Conservation (phyloP, 805 yeast genomes). For the Henningerozyma blattae region DNA sequence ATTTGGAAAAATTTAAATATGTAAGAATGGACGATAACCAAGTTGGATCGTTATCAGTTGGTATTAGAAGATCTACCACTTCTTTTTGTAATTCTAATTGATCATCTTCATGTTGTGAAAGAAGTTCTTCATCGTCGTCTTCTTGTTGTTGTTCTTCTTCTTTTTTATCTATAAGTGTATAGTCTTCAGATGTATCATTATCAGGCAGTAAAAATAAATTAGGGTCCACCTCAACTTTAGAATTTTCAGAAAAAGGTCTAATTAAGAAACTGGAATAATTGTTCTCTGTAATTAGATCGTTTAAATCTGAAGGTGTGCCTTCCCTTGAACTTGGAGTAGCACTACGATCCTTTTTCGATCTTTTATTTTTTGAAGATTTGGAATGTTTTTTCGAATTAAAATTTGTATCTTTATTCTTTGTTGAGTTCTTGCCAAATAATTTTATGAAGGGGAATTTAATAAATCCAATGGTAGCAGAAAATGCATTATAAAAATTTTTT, state of each 20-base stretch:
- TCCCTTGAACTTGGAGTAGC: neutral
- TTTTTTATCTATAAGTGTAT: slow-evolving; percentile 9
- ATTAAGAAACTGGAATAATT: slow-evolving; percentile 14
- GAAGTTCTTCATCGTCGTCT: neutral
- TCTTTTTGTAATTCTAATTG: slow-evolving; percentile 1
- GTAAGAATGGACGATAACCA: slow-evolving; percentile 21
- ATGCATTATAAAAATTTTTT: slow-evolving; percentile 3
- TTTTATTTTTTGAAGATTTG: neutral
- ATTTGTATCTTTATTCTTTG: neutral
- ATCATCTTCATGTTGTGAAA: neutral
- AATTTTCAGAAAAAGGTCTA: slow-evolving; percentile 6
- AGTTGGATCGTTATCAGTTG: slow-evolving; percentile 7
- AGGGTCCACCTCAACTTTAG: slow-evolving; percentile 8
- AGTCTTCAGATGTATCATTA: slow-evolving; percentile 20
- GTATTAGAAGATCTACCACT: slow-evolving; percentile 1
- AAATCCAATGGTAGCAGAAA: slow-evolving; percentile 5
- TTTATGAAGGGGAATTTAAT: neutral
- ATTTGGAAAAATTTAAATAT: slow-evolving; percentile 1
- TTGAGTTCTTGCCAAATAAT: too few relatives aligned
- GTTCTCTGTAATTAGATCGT: slow-evolving; percentile 16
- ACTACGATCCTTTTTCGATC: neutral
- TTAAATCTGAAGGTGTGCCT: slow-evolving; percentile 7
- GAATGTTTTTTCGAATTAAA: neutral
- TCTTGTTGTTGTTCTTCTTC: neutral
- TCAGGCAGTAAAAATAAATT: slow-evolving; percentile 10